Base-by-base conservation (phyloP, 2,329 filamentous ascomycete species). In the Metarhizium brunneum region DNA sequence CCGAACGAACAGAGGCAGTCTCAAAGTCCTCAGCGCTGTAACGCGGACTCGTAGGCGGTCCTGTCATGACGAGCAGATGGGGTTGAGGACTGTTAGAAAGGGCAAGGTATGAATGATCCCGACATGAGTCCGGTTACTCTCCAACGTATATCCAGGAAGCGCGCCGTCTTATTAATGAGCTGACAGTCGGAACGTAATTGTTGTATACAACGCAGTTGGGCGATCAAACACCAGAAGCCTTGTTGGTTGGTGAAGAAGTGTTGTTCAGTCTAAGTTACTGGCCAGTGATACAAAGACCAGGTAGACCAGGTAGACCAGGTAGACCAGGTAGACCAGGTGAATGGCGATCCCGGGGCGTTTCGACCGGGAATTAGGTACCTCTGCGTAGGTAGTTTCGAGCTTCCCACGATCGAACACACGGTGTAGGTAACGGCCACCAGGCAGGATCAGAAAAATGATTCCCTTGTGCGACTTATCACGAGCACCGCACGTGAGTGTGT, bases 1-100 rank as follows among this genome's bases (percentile, higher is more conserved):
- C 79, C 18, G 84, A 87, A 61, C 76, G 82, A 58, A 88, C 80
- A 10, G 85, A 88, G 6, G 81, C 78, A 25, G 84, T 86, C 63
- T 88, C 85, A 57, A 85, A 82, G 66, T 87, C 84, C 57, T 82
- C 79, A 6, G 71, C 63, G 60, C 66, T 69, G 56, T 72, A 73
- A 49, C 69, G 68, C 55, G 69, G 63, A 25, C 66, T 63, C 52
- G 63, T 61, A 53, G 67, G 56, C 25, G 63, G 59, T 47, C 60
- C 69, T 36, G 66, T 68, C 68, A 69, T 70, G 57, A 62, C 64
- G 65, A 60, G 48, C 53, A 47, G 54, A 54, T 42, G 53, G 32
- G 54, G 51, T 45, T 52, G 56, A 48, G 49, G 0, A 6, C 6
- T 18, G 6, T 18, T 4, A 16, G 16, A 14, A 43, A 43, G 6